These are phyloP conservation scores for Besnoitia besnoiti DNA, from an alignment of 169 alveolate species.

Conservation along the genomic window DNA sequence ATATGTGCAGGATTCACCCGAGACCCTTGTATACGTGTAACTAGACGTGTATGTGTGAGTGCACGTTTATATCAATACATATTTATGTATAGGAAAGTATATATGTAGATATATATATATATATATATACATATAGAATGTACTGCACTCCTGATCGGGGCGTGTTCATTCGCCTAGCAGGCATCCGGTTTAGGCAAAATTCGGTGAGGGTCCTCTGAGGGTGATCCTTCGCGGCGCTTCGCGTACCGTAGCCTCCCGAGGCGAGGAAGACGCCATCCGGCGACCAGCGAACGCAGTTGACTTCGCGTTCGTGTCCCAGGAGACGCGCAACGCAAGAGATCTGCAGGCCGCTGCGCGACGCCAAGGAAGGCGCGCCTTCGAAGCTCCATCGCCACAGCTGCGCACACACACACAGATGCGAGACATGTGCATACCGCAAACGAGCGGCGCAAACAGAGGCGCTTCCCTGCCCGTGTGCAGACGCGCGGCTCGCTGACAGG, in stretches of 20 bases:
- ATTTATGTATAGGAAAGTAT: too few relatives aligned
- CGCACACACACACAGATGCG: not conserved
- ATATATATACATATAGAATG: not conserved
- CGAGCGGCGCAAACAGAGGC: not conserved
- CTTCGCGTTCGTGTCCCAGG: constrained; percentile 89
- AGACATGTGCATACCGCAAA: not conserved
- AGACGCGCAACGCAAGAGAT: constrained; percentile 82
- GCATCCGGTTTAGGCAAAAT: too few relatives aligned
- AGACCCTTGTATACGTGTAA: too few relatives aligned
- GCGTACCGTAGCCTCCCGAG: constrained; percentile 89
- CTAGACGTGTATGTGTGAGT: not conserved
- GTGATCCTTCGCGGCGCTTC: not conserved
- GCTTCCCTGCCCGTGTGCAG: too few relatives aligned
- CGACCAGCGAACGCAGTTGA: constrained; percentile 87
- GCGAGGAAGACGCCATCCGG: constrained; percentile 85
- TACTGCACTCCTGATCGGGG: not conserved
- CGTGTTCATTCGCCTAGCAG: not conserved
- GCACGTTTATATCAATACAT: not conserved
- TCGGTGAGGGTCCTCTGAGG: not conserved
- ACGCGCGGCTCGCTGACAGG: too few relatives aligned
- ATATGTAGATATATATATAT: not conserved
- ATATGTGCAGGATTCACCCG: not conserved
- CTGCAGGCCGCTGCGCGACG: not conserved
- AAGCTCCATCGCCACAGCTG: constrained; percentile 26
- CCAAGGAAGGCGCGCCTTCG: not conserved